Evolutionary conservation across 2,329 filamentous ascomycete species (phyloP).

Genomic region (Penicillium sp.): DNA sequence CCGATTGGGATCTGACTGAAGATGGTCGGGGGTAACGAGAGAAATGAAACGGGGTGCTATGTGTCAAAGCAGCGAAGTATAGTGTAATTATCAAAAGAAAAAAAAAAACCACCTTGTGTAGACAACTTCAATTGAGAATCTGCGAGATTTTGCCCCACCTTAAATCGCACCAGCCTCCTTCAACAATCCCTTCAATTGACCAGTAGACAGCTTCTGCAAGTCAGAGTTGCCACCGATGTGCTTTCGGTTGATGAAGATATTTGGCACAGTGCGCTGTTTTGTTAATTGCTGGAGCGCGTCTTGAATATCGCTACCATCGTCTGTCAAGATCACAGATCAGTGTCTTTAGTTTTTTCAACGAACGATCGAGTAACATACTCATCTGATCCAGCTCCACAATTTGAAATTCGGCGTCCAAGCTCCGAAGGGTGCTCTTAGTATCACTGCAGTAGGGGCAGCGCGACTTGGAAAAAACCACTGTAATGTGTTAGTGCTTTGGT

Average conservation of each 20-base stretch:
- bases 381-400: constrained; percentile 6
- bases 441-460: constrained; percentile 8
- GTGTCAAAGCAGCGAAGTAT: no score
- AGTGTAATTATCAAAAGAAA: no score
- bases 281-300: constrained; percentile 7
- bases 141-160: neutral
- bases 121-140: neutral
- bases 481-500: neutral
- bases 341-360: no score
- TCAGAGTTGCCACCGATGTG: constrained; percentile 12
- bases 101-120: no score
- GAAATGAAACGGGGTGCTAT: neutral
- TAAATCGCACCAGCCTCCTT: neutral
- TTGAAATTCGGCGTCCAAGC: constrained; percentile 1
- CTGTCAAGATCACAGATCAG: neutral
- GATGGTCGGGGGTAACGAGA: neutral
- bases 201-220: constrained; percentile 4
- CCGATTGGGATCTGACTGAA: neutral
- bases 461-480: constrained; percentile 10
- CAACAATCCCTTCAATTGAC: neutral
- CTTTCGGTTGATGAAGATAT: constrained; percentile 8
- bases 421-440: constrained; percentile 2
- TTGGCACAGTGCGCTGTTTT: constrained; percentile 9
- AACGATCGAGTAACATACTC: neutral
- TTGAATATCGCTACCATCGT: constrained; percentile 7